Evolutionary conservation across 2,329 filamentous ascomycete species (phyloP), one percentile per base, ranked within the genome.

Genomic region (Sporothrix brasiliensis): DNA sequence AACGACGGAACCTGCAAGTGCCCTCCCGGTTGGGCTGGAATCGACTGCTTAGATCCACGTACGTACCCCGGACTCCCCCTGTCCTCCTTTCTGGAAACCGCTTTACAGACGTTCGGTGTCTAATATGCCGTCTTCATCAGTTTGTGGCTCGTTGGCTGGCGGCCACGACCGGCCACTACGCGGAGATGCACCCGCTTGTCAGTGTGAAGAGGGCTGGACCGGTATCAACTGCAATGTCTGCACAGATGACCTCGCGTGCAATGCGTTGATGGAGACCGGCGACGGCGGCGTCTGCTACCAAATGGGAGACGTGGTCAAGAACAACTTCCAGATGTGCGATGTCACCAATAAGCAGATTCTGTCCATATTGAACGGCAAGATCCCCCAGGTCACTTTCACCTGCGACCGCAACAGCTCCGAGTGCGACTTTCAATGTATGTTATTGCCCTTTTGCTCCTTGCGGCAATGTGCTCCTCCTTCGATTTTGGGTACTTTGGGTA

Each of bases 141-240:
- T 97, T 7, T 99, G 95, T 78, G 95, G 94, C 70, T 95, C 94
- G 50, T 85, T 97, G 53, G 88, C 92, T 52, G 90, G 93, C 76
- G 94, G 93, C 74, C 86, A 86, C 75, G 89, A 98, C 76, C 87
- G 95, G 75, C 87, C 90, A 27, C 89, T 92, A 78, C 88, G 95
- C 77, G 89, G 88, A 73, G 85, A 89, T 6, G 71, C 52, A 34
- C 70, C 72, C 71, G 83, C 84, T 53, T 99, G 95, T 81, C 83
- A 93, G 54, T 99, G 95, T 80, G 91, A 94, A 77, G 92, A 97
- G 50, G 95, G 95, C 70, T 99, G 95, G 95, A 88, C 88, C 53
- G 95, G 95, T 73, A 94, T 99, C 82, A 99, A 99, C 83, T 99
- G 95, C 87, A 99, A 95, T 77, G 92, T 99, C 70, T 99, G 95